Base-by-base conservation (phyloP, 495 filamentous ascomycete species). In the Hypoxylon trugodes region DNA sequence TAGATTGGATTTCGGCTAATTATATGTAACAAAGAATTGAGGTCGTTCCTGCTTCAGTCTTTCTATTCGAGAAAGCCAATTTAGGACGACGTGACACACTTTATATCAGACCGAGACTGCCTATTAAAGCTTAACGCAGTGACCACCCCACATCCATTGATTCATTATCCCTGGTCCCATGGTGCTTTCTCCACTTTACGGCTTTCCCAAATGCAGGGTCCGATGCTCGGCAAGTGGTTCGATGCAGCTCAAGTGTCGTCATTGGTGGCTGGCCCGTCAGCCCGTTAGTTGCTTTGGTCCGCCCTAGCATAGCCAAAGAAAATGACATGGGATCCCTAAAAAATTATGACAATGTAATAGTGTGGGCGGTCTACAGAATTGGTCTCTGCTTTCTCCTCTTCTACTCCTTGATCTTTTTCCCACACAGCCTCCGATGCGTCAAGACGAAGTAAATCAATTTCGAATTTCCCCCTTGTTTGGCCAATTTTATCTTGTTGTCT, bases 181-280 rank as follows among this genome's bases (percentile, higher is more conserved):
- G n/a, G n/a, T n/a, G n/a, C n/a, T n/a, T 46, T 61, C 56, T 42
- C 62, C 63, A 66, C 51, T 61, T 50, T 33, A 46, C 45, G 32
- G 45, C 57, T 57, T 62, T 42, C 33, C 46, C 28, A 62, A 59
- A 67, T 72, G 70, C 70, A 72, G 70, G 70, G 70, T 72, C 70
- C 67, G 70, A 72, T 69, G 52, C 53, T 72, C 70, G 64, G 66
- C 45, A 56, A 58, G 43, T 66, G 61, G 61, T 36, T 65, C 61
- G 58, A 61, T 66, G 35, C 13, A 49, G 62, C 52, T 57, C 65
- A 59, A 65, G 50, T 68, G 65, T 68, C 65, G 65, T 68, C 65
- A 68, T 68, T 68, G 59, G 65, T 68, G 65, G 65, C 59, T 64
- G 52, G 38, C 47, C 59, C 53, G 38, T 45, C 30, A 52, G 53